These are phyloP conservation scores for Flueggea neowawraea DNA, from an alignment of 441 rosid genomes.

Conservation along the genomic window DNA sequence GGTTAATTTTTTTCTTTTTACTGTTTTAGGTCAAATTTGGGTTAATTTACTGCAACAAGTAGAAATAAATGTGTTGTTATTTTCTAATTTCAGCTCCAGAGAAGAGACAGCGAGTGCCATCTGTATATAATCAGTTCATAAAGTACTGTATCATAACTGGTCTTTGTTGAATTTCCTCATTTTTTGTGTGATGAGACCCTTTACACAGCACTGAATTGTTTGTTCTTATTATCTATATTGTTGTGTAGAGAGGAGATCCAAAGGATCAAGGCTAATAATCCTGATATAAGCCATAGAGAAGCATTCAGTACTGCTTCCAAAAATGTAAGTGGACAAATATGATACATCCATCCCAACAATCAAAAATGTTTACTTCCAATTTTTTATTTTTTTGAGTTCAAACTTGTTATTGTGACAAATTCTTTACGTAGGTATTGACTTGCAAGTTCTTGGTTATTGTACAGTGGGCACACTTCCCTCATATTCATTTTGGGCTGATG, in stretches of 20 bases:
- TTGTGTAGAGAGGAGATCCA: slow-evolving; percentile 88
- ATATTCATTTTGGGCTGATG: slow-evolving; percentile 86
- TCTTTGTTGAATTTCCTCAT: slow-evolving; percentile 2
- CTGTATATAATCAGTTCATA: slow-evolving; percentile 96
- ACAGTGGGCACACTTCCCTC: slow-evolving; percentile 99
- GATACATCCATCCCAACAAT: neutral
- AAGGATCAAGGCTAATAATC: slow-evolving; percentile 92
- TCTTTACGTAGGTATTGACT: too few relatives aligned
- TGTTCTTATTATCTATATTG: neutral
- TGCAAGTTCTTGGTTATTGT: too few relatives aligned
- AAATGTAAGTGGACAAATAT: slow-evolving; percentile 49
- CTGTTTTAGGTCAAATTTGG: too few relatives aligned
- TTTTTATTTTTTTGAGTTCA: too few relatives aligned
- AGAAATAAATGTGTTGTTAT: slow-evolving; percentile 19
- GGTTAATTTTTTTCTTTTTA: too few relatives aligned
- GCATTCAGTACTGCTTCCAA: slow-evolving; percentile 99
- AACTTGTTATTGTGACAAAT: too few relatives aligned
- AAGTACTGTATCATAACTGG: slow-evolving; percentile 43
- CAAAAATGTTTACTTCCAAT: neutral
- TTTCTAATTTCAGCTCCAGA: slow-evolving; percentile 75
- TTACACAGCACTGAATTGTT: neutral
- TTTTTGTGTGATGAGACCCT: neutral
- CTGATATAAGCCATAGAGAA: slow-evolving; percentile 95
- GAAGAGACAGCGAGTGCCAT: slow-evolving; percentile 97
- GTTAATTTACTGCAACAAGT: neutral